Base-by-base conservation (phyloP, 2,329 filamentous ascomycete species). In the Cytospora chrysosperma region DNA sequence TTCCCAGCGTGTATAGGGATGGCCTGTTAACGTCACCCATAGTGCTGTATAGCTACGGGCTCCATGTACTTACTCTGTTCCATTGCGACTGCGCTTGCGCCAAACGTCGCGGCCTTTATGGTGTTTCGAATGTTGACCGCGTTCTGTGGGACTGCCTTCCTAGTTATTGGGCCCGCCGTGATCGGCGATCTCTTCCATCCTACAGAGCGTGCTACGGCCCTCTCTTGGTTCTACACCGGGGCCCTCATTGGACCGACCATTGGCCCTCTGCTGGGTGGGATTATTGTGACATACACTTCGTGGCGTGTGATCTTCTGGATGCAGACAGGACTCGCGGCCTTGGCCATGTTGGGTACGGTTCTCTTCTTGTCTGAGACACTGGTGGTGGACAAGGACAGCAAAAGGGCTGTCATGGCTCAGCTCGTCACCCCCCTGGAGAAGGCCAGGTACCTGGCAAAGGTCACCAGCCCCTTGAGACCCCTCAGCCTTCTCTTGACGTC, bases 301-400 rank as follows among this genome's bases (percentile, higher is more conserved):
- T 94, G 91, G 91, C 82, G 89, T 21, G 84, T 85, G 50, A 91
- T 93, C 59, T 93, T 92, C 76, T 93, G 89, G 87, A 78, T 93
- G 0, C 90, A 93, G 71, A 86, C 87, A 0, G 89, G 83, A 0
- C 79, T 92, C 7, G 87, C 87, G 0, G 88, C 83, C 2, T 71
- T 83, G 0, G 87, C 85, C 0, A 78, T 82, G 0, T 24, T 87
- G 0, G 81, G 88, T 0, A 82, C 90, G 34, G 82, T 85, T 67
- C 85, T 91, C 68, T 76, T 91, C 15, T 81, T 93, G 13, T 88
- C 88, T 0, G 90, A 93, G 72, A 93, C 90, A 0, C 88, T 93
- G 49, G 21, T 62, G 15, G 49, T 19, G 15, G 27, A 53, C 17
- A 54, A 61, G n/a, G 68, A 69, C 37, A 69, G 67, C 19, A 70